Evolutionary conservation across 768 basidiomycete species (phyloP).

Genomic region (Auricularia sp.): DNA sequence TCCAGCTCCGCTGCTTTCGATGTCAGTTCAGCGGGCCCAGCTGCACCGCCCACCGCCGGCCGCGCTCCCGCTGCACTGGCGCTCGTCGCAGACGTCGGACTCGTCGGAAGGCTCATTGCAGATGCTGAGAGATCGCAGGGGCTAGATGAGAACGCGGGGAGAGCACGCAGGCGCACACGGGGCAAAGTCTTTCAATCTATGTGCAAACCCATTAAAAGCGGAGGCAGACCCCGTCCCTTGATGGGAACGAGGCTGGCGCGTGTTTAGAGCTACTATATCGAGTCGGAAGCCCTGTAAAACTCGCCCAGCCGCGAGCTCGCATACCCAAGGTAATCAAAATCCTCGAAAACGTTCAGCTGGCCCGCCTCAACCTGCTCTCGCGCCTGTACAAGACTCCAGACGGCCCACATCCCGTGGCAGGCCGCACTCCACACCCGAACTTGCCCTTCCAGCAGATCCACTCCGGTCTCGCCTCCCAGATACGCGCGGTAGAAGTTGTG

Average conservation of each 20-base stretch:
- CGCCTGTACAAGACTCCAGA: conserved; percentile 93
- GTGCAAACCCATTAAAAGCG: neutral
- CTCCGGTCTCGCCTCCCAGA: conserved; percentile 35
- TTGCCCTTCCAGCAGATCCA: conserved; percentile 61
- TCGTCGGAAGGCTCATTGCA: too few relatives aligned
- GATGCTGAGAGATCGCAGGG: too few relatives aligned
- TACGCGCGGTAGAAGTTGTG: conserved; percentile 82
- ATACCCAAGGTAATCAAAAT: conserved; percentile 88
- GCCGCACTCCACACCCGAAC: conserved; percentile 85
- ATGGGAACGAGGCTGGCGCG: neutral
- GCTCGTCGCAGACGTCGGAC: too few relatives aligned
- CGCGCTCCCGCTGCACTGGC: too few relatives aligned
- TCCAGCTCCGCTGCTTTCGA: neutral
- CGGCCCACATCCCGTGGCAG: conserved; percentile 83
- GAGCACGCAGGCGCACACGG: neutral
- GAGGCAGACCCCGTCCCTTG: neutral
- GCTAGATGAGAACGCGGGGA: too few relatives aligned
- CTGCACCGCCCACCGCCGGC: too few relatives aligned
- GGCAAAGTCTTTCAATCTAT: neutral
- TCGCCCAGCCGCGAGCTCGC: conserved; percentile 51
- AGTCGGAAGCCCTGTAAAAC: neutral
- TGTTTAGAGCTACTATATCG: conserved; percentile 1
- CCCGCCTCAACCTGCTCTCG: conserved; percentile 57
- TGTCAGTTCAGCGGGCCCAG: too few relatives aligned
- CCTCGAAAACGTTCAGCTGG: conserved; percentile 29